These are phyloP conservation scores for Favolaschia claudopus DNA, from an alignment of 768 basidiomycete species.

Conservation along the genomic window DNA sequence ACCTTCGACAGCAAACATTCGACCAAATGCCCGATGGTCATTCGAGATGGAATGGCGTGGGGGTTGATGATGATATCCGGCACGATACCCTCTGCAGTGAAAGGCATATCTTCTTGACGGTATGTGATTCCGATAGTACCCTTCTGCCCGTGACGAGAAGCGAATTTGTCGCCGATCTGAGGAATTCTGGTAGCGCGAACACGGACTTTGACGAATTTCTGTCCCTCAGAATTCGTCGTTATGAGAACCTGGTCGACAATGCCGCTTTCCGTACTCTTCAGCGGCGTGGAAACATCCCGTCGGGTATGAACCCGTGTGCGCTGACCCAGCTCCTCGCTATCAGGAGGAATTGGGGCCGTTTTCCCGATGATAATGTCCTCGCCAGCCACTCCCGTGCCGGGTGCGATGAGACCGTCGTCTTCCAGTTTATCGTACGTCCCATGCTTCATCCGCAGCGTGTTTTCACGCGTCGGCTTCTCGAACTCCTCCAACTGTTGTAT, in stretches of 20 bases:
- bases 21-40: slow-evolving; percentile 99
- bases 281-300: slow-evolving; percentile 95
- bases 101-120: slow-evolving; percentile 99
- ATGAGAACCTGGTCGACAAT: slow-evolving; percentile 97
- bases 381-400: slow-evolving; percentile 92
- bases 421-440: slow-evolving; percentile 99
- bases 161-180: slow-evolving; percentile 99
- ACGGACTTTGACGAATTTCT: slow-evolving; percentile 98
- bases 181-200: slow-evolving; percentile 96
- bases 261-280: slow-evolving; percentile 98
- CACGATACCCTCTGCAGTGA: slow-evolving; percentile 94
- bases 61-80: slow-evolving; percentile 99
- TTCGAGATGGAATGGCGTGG: slow-evolving; percentile 99
- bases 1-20: slow-evolving; percentile 97
- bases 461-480: slow-evolving; percentile 93
- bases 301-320: slow-evolving; percentile 92
- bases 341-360: slow-evolving; percentile 95
- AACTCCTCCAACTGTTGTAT: slow-evolving; percentile 93
- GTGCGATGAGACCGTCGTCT: slow-evolving; percentile 94
- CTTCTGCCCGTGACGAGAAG: slow-evolving; percentile 99
- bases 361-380: slow-evolving; percentile 99
- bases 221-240: slow-evolving; percentile 94
- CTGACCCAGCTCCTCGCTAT: slow-evolving; percentile 97
- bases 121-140: slow-evolving; percentile 99
- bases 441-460: slow-evolving; percentile 95